Percentiles rank a stretch among this genome's conserved stretches.
phyloP scores from a whole-genome alignment of 257 asterid species.

The Solanum megistacrolobum region DNA sequence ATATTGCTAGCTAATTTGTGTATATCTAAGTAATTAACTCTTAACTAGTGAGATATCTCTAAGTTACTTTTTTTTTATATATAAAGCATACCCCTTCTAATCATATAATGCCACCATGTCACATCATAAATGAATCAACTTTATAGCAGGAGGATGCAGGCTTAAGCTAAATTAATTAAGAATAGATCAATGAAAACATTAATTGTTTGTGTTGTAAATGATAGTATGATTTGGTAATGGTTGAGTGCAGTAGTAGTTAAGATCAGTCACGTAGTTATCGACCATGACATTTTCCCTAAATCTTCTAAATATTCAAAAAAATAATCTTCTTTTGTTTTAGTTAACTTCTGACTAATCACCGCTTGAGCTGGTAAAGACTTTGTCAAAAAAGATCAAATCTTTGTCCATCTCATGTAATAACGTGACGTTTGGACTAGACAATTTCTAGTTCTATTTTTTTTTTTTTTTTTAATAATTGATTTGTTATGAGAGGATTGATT shows the following conservation, averaged over 20 bases:
- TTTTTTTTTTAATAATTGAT: background rate
- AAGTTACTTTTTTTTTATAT: too few relatives aligned
- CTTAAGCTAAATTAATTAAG: background rate
- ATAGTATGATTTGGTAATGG: slow-evolving; percentile 7
- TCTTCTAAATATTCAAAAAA: background rate
- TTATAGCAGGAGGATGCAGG: background rate
- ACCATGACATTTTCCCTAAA: background rate
- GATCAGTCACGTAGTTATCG: slow-evolving; percentile 3
- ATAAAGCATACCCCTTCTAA: background rate
- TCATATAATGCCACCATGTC: background rate
- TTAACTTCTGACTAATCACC: background rate
- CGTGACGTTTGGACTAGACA: background rate
- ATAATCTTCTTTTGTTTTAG: background rate
- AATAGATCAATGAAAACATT: background rate
- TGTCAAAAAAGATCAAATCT: background rate
- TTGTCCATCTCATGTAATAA: background rate
- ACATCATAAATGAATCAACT: background rate
- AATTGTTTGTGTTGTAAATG: background rate
- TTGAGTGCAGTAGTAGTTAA: slow-evolving; percentile 11
- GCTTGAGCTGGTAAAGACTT: background rate
- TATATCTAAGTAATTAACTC: background rate
- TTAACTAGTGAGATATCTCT: too few relatives aligned
- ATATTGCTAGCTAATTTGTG: too few relatives aligned
- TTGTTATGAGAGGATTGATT: background rate
- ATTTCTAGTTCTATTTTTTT: background rate